Conservation (phyloP, 2,329 filamentous ascomycete species). For the Monilinia fructigena region DNA sequence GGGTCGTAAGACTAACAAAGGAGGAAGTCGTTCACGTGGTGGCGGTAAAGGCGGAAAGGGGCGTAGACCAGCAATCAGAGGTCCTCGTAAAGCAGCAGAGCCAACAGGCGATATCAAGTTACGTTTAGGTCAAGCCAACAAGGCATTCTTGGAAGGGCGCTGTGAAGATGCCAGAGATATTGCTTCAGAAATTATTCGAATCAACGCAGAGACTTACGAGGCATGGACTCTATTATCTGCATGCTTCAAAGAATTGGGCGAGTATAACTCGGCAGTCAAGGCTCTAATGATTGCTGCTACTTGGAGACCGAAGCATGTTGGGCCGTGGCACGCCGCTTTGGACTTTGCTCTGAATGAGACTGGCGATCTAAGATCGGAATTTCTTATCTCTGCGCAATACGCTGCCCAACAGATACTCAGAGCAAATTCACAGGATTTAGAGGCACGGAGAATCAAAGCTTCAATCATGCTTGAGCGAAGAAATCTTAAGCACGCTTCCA, state of each 20-base stretch:
- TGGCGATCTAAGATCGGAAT: constrained; percentile 47
- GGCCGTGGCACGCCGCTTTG: constrained; percentile 59
- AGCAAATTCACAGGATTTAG: constrained; percentile 52
- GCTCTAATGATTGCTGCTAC: constrained; percentile 62
- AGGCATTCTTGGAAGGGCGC: constrained; percentile 62
- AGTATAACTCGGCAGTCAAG: constrained; percentile 56
- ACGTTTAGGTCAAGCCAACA: constrained; percentile 63
- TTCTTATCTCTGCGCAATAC: constrained; percentile 54
- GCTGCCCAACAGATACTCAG: constrained; percentile 61
- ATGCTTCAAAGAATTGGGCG: constrained; percentile 60
- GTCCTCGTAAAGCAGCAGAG: constrained; percentile 58
- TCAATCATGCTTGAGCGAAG: constrained; percentile 57
- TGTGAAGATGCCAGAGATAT: constrained; percentile 59
- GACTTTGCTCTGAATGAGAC: constrained; percentile 54
- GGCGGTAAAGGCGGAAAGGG: background rate
- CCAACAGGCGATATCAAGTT: constrained; percentile 70
- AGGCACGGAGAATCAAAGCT: constrained; percentile 59
- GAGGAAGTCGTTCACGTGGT: constrained; percentile 19
- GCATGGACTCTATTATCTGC: constrained; percentile 63
- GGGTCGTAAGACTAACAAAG: background rate
- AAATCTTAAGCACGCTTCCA: constrained; percentile 52
- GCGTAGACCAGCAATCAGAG: constrained; percentile 34
- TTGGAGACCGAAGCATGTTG: constrained; percentile 58
- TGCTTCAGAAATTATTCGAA: constrained; percentile 63
- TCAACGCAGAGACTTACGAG: constrained; percentile 65